Base-by-base conservation (phyloP, 1,139 yeast species). In the Kurtzmaniella natalensis region DNA sequence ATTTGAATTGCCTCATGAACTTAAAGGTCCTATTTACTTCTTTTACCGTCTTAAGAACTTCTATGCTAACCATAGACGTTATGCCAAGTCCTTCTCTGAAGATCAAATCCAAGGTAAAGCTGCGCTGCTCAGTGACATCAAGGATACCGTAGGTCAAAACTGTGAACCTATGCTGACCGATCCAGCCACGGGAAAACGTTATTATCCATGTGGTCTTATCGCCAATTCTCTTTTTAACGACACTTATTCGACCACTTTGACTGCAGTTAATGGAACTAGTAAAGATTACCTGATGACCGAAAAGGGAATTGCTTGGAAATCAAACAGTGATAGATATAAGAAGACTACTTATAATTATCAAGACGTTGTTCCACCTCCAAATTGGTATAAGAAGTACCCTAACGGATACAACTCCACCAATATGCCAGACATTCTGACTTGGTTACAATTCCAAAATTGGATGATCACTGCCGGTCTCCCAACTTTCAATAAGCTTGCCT, bases 401-500 rank as follows among this genome's bases (percentile, higher is more conserved):
- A 55, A 81, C 37, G 92, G 92, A 1, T 83, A 83, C 54, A 81
- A 78, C 19, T 74, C 66, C 22, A 67, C 71, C 3, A 82, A 81
- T 51, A 48, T 83, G 38, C 86, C 85, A 2, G 75, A 78, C 46
- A 51, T 83, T 27, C 65, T 78, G 1, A 57, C 60, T 7, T 74
- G 82, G 76, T 53, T 50, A 37, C 87, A 86, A 50, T 80, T 92
- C 54, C 97, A 92, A 61, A 92, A 89, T 56, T 92, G 99, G 99
- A 89, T 92, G 96, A 79, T 88, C 50, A 81, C 97, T 2, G 82
- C 96, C 3, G 97, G 92, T 1, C 70, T 94, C 41, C 81, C 97
- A 7, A 78, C 78, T 20, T 92, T 94, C 53, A 78, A 85, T 50
- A 88, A 88, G 58, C 65, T 92, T 53, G 87, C 83, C 3, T 66